Evolutionary conservation across 306 rosid species (phyloP).

Genomic region (Lablab purpureus): DNA sequence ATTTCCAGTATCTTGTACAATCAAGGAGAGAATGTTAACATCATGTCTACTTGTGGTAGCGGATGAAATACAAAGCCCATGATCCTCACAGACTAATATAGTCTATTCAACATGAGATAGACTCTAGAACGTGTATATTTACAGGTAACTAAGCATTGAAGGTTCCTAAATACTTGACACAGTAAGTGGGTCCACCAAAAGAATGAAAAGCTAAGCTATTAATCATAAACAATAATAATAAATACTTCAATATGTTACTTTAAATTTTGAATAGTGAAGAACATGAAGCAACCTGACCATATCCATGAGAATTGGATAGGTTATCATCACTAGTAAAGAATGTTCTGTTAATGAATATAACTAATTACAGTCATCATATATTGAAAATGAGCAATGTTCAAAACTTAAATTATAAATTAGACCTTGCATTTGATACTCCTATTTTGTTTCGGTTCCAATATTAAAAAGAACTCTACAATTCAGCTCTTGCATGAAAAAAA

Average conservation of each 20-base stretch:
- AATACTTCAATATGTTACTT: constrained; percentile 15
- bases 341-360: constrained; percentile 36
- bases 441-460: neutral
- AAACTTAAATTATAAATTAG: neutral
- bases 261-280: neutral
- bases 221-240: neutral
- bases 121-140: neutral
- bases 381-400: constrained; percentile 1
- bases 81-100: neutral
- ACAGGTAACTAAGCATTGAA: neutral
- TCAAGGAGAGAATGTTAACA: neutral
- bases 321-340: constrained; percentile 35
- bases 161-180: neutral
- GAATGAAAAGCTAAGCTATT: constrained; percentile 1
- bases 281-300: constrained; percentile 25
- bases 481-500: neutral
- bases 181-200: neutral
- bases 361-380: constrained; percentile 9
- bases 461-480: neutral
- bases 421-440: neutral
- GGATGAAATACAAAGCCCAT: neutral
- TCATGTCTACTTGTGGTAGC: neutral
- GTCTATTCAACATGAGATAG: neutral
- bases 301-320: constrained; percentile 19
- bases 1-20: constrained; percentile 2